Conservation (phyloP, 352 stramenopile genomes). For the Elongisporangium anandrum region DNA sequence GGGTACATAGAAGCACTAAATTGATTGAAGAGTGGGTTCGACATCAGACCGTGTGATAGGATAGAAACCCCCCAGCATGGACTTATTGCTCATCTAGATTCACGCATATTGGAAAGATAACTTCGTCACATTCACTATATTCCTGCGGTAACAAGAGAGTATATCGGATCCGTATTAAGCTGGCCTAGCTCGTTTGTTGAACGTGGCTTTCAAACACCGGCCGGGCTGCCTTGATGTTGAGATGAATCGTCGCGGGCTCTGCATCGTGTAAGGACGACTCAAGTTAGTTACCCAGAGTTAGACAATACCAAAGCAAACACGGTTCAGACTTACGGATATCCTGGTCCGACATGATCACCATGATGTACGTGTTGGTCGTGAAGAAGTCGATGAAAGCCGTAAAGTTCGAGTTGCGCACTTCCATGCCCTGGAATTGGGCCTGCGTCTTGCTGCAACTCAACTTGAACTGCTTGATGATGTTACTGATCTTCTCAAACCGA, state of each 20-base stretch:
- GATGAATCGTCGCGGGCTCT: conserved; percentile 93
- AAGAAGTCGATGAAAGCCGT: conserved; percentile 98
- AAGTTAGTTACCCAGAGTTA: neutral
- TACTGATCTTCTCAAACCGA: conserved; percentile 99
- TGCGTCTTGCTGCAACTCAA: conserved; percentile 97
- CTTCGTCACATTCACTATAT: neutral
- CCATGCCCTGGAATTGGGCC: conserved; percentile 98
- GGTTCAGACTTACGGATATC: conserved; percentile 55
- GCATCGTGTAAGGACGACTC: neutral
- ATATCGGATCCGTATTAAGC: neutral
- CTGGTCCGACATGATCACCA: conserved; percentile 96
- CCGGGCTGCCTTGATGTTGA: conserved; percentile 96
- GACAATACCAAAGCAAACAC: neutral
- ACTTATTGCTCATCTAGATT: neutral
- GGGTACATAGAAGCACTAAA: no score
- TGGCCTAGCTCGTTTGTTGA: conserved; percentile 81
- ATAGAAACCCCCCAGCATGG: no score
- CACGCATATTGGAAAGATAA: neutral
- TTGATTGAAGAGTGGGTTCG: no score
- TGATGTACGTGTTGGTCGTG: conserved; percentile 98
- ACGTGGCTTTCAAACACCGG: conserved; percentile 97
- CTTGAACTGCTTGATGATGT: conserved; percentile 99
- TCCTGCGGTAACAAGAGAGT: neutral
- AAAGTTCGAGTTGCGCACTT: conserved; percentile 97
- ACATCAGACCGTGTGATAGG: no score